Conservation (phyloP, 441 rosid species). For the Pelargonium exstipulatum region DNA sequence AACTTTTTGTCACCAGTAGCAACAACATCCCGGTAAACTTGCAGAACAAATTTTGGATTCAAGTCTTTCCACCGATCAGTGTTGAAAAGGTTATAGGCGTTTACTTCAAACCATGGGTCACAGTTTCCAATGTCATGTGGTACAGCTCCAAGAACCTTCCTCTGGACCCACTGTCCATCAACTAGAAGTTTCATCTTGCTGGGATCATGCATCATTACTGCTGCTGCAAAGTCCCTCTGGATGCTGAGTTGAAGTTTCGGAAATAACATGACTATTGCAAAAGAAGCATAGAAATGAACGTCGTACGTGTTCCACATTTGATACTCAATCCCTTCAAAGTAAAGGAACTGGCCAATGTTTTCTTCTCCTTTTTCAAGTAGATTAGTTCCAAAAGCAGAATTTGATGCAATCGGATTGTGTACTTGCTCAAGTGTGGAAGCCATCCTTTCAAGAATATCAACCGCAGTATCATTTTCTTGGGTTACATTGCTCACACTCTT, state of each 20-base stretch:
- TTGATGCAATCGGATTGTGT: constrained; percentile 51
- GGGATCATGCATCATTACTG: constrained; percentile 88
- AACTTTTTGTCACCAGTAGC: constrained; percentile 77
- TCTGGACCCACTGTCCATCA: constrained; percentile 52
- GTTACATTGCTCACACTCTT: constrained; percentile 24
- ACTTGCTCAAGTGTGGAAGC: constrained; percentile 51
- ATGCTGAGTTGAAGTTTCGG: not conserved
- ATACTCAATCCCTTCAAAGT: constrained; percentile 80
- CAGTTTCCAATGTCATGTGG: constrained; percentile 78
- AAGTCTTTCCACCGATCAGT: constrained; percentile 85
- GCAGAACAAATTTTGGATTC: constrained; percentile 89
- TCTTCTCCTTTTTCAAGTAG: constrained; percentile 82
- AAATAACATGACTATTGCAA: not conserved
- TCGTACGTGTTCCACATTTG: constrained; percentile 87
- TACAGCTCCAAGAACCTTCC: constrained; percentile 88
- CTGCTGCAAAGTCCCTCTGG: constrained; percentile 88
- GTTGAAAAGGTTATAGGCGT: constrained; percentile 58
- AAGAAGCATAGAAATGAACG: not conserved
- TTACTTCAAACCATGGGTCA: constrained; percentile 90
- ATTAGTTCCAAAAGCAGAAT: constrained; percentile 77
- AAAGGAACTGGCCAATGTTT: constrained; percentile 88
- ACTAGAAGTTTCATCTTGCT: constrained; percentile 46
- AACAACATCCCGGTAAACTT: constrained; percentile 73
- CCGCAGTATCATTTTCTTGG: constrained; percentile 40
- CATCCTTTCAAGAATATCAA: constrained; percentile 68